Evolutionary conservation across 805 yeast genomes (phyloP), one percentile per base, ranked within the genome.

Genomic region (Starmera caribaea): DNA sequence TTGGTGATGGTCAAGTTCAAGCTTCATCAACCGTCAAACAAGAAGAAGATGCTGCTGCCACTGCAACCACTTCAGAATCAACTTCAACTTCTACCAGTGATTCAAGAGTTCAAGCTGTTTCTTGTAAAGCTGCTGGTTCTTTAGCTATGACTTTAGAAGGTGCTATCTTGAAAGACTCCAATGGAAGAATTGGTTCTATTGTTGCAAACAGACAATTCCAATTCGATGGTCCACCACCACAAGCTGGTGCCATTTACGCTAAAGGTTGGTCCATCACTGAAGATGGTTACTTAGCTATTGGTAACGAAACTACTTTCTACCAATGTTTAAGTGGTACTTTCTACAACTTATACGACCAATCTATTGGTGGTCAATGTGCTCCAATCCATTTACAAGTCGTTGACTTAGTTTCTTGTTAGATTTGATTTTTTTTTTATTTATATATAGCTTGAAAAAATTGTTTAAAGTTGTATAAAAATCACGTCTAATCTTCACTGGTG

Each of bases 201-300:
- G 86, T 79, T 48, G 76, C 84, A 38, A 79, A 79, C 74, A 69
- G 79, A 65, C 87, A 79, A 65, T 79, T 79, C 71, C 87, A 79
- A 64, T 79, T 79, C 53, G 87, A 79, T 58, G 86, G 86, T 53
- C 83, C 85, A 40, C 79, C 81, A 62, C 84, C 85, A 49, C 87
- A 79, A 67, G 81, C 79, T 29, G 81, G 80, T 57, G 69, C 80
- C 39, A 68, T 74, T 51, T 73, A 70, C 52, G 79, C 81, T 47
- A 74, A 71, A 38, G 81, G 81, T 44, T 75, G 81, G 81, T 53
- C 63, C 31, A 52, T 61, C 40, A 53, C 63, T 40, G 74, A 70
- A 44, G 76, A 68, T 16, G 71, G 71, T 57, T 54, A 61, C 58
- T 69, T 78, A 50, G 82, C 81, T 17, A 59, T 79, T 42, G 84